Evolutionary conservation across 1,139 yeast genomes (phyloP), one percentile per base, ranked within the genome.

Genomic region (Suhomyces maxii): DNA sequence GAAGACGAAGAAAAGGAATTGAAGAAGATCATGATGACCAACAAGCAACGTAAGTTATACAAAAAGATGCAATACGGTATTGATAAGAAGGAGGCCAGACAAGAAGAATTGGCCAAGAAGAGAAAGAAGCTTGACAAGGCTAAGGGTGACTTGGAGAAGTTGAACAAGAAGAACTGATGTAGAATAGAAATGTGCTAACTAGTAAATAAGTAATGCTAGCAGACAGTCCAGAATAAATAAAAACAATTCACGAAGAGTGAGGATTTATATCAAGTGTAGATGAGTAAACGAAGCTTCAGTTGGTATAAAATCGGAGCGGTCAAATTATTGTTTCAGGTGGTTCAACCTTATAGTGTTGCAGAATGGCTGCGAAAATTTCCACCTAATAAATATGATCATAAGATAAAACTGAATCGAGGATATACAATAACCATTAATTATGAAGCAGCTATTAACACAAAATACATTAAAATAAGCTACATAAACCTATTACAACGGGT

Each of bases 11-110:
- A 86, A 63, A 86, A 87, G 71, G 95, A 89, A 57, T 79, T 89
- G 70, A 87, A 86, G 73, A 86, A 83, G 81, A 89, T 90, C 65
- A 93, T 93, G 99, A 91, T 93, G 98, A 81, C 95, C 57, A 91
- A 90, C 75, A 93, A 91, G 70, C 96, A 93, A 73, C 87, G 91
- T 77, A 89, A 89, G 71, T 79, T 91, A 58, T 93, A 93, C 77
- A 86, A 87, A 75, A 89, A 89, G 84, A 89, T 93, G 95, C 95
- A 89, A 75, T 85, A 89, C 65, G 95, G 96, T 49, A 83, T 87
- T 60, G 85, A 86, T 49, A 84, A 89, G 80, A 88, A 89, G 71
- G 93, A 88, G 63, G 80, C 80, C 49, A 83, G 95, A 69, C 82
- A 83, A 59, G 87, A 86, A 48, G 82, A 80, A 46, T 78, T 93